Conservation (phyloP, 2,329 filamentous ascomycete genomes). For the Neofusicoccum parvum region DNA sequence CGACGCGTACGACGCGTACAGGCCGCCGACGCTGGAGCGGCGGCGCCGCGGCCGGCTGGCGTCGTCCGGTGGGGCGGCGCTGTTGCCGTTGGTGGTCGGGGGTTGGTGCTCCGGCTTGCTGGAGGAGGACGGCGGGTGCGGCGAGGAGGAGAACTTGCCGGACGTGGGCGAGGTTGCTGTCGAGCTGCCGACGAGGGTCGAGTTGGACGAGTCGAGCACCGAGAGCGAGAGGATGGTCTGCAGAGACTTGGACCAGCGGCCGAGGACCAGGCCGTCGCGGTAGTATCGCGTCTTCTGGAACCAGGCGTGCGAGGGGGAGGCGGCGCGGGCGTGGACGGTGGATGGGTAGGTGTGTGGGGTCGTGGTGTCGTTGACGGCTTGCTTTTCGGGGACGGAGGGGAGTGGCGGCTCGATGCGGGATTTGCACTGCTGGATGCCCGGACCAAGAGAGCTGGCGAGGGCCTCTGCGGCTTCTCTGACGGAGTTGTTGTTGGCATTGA, state of each 20-base stretch:
- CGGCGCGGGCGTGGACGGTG: constrained; percentile 8
- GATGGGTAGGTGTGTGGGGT: constrained; percentile 4
- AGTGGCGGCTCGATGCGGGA: constrained; percentile 27
- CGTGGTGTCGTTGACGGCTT: constrained; percentile 1
- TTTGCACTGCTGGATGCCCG: constrained; percentile 48
- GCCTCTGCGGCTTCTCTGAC: constrained; percentile 44
- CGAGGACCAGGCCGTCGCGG: constrained; percentile 50
- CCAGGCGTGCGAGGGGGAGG: constrained; percentile 40
- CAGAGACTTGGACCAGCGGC: constrained; percentile 55
- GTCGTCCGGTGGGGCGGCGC: neutral
- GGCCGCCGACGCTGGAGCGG: constrained; percentile 29
- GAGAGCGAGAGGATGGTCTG: constrained; percentile 53
- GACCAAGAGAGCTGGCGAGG: constrained; percentile 56
- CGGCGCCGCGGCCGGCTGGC: neutral
- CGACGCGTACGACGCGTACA: neutral
- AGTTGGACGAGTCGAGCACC: constrained; percentile 39
- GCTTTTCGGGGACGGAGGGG: neutral
- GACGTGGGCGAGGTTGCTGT: constrained; percentile 20
- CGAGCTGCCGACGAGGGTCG: constrained; percentile 7
- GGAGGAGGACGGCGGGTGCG: neutral
- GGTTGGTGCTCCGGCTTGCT: neutral
- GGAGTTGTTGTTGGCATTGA: constrained; percentile 23
- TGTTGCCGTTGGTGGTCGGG: neutral
- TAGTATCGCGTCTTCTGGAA: constrained; percentile 59
- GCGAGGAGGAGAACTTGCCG: constrained; percentile 3